Conservation (phyloP, 495 filamentous ascomycete genomes). For the Cercophora scortea region DNA sequence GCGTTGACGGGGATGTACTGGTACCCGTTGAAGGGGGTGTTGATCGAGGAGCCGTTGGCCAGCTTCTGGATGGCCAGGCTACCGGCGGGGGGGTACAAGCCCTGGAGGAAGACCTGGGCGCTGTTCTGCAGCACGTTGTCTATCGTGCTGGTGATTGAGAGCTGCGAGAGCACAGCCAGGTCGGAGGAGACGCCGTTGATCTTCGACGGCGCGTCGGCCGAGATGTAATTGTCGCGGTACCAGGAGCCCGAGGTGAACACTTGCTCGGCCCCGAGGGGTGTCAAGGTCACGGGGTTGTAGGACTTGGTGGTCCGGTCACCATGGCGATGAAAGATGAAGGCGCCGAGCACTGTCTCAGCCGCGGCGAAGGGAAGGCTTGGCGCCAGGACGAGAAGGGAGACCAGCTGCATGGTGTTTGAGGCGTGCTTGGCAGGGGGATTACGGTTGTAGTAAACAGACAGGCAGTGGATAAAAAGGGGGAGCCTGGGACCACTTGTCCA, state of each 20-base stretch:
- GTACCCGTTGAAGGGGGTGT: slow-evolving; percentile 60
- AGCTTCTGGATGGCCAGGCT: slow-evolving; percentile 38
- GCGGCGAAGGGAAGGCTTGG: slow-evolving; percentile 29
- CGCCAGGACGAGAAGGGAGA: slow-evolving; percentile 12
- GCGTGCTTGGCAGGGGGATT: no score
- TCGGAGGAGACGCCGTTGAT: slow-evolving; percentile 45
- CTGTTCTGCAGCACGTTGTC: slow-evolving; percentile 61
- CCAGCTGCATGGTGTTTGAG: neutral
- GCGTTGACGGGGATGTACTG: slow-evolving; percentile 62
- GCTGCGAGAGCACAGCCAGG: slow-evolving; percentile 49
- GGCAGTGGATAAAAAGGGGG: no score
- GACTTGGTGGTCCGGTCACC: slow-evolving; percentile 65
- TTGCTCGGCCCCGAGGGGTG: slow-evolving; percentile 61
- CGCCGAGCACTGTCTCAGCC: slow-evolving; percentile 55
- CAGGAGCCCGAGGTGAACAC: slow-evolving; percentile 51
- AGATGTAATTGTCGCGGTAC: slow-evolving; percentile 54
- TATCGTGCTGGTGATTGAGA: slow-evolving; percentile 50
- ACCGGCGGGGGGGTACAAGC: slow-evolving; percentile 68
- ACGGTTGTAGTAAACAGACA: no score
- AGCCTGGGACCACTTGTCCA: no score
- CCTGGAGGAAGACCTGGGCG: slow-evolving; percentile 71
- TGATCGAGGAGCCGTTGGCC: slow-evolving; percentile 50
- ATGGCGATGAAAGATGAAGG: slow-evolving; percentile 64
- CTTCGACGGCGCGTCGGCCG: slow-evolving; percentile 26
- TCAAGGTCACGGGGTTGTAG: slow-evolving; percentile 47